These are phyloP conservation scores for Saksenaea oblongispora DNA, from an alignment of 371 early-diverging fungal genomes.

Conservation along the genomic window DNA sequence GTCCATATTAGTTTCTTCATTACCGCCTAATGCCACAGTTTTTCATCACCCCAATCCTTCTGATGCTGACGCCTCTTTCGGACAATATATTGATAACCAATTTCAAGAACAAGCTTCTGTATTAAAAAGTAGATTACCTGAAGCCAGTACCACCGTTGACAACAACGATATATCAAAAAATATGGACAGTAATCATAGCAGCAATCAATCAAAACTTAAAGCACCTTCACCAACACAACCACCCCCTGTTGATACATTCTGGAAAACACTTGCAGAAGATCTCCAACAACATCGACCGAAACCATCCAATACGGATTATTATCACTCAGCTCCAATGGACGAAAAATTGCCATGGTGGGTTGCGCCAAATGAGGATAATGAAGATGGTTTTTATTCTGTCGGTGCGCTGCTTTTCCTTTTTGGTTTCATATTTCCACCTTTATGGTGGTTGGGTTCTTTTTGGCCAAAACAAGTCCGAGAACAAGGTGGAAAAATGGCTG, in stretches of 20 bases:
- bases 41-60: not conserved
- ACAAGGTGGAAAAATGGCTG: slow-evolving; percentile 45
- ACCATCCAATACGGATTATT: not conserved
- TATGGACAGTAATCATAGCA: too few relatives aligned
- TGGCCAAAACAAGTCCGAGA: slow-evolving; percentile 34
- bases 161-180: too few relatives aligned
- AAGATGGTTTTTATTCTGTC: slow-evolving; percentile 37
- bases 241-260: not conserved
- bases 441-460: slow-evolving; percentile 49
- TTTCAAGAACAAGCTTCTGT: not conserved
- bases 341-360: slow-evolving; percentile 29
- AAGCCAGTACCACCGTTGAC: too few relatives aligned
- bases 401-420: slow-evolving; percentile 40
- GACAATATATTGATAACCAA: not conserved
- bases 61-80: not conserved
- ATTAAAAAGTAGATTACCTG: not conserved
- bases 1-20: not conserved
- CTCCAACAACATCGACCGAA: slow-evolving; percentile 3
- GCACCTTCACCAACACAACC: not conserved
- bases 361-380: slow-evolving; percentile 29
- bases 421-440: slow-evolving; percentile 44
- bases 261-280: slow-evolving; percentile 1
- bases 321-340: not conserved
- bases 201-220: not conserved
- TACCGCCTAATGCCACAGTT: not conserved